Evolutionary conservation across 139 green algal species (phyloP).

Genomic region (Chlamydomonas schloesseri): DNA sequence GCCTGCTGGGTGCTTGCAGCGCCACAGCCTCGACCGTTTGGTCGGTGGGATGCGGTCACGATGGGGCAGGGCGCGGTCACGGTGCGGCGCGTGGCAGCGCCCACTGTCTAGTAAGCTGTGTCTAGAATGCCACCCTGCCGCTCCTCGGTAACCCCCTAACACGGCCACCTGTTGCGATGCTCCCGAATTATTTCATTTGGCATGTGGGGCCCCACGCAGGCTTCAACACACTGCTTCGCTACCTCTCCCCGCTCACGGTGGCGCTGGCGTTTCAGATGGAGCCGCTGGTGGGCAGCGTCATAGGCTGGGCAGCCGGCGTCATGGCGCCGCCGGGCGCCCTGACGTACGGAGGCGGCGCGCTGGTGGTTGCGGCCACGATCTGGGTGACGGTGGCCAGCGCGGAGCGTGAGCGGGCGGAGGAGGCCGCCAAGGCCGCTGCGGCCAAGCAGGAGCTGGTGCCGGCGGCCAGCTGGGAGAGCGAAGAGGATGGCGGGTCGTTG

Average conservation of each 20-base stretch:
- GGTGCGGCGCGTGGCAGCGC: too few species aligned
- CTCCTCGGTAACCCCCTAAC: too few species aligned
- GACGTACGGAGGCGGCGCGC: constrained; percentile 69
- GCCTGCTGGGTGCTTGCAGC: too few species aligned
- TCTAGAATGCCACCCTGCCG: too few species aligned
- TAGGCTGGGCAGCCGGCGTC: constrained; percentile 78
- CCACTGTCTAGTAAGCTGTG: too few species aligned
- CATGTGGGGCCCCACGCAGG: constrained; percentile 27
- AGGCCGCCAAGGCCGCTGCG: not conserved
- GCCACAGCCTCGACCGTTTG: too few species aligned
- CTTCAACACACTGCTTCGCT: constrained; percentile 73
- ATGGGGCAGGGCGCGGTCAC: too few species aligned
- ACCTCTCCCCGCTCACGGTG: constrained; percentile 74
- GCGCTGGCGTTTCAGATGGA: constrained; percentile 84
- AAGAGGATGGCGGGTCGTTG: not conserved
- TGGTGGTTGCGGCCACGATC: constrained; percentile 68
- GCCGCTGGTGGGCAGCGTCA: constrained; percentile 75
- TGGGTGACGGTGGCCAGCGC: constrained; percentile 53
- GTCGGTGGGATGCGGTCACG: too few species aligned
- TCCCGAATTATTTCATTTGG: too few species aligned
- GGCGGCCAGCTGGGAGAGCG: not conserved
- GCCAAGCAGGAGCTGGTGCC: not conserved
- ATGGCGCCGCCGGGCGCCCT: constrained; percentile 53
- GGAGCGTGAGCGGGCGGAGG: not conserved
- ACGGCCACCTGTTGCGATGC: too few species aligned